Percentiles rank a stretch among this genome's conserved stretches.
Conservation (phyloP, 176 grass and related monocot species). For the Oryza glaberrima region DNA sequence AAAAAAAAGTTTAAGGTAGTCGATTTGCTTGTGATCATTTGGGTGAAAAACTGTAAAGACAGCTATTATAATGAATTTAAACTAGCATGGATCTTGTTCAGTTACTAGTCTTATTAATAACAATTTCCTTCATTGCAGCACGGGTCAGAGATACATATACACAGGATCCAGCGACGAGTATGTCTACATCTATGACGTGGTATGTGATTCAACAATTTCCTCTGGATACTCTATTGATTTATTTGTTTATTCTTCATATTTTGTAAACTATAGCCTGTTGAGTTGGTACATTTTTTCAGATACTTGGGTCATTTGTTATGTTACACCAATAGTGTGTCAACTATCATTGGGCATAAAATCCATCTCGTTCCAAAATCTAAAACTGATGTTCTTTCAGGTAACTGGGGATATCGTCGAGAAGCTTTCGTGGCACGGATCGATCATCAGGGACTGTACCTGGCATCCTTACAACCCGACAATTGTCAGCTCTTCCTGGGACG, state of each 20-base stretch:
- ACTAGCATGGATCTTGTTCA: not conserved
- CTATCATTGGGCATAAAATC: not conserved
- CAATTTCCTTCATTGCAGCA: slow-evolving; percentile 53
- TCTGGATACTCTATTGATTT: not conserved
- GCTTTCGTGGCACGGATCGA: slow-evolving; percentile 63
- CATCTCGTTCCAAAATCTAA: not conserved
- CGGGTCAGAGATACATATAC: slow-evolving; percentile 96
- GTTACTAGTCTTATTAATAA: not conserved
- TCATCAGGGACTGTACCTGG: slow-evolving; percentile 94
- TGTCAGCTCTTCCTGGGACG: slow-evolving; percentile 87
- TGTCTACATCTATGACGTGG: slow-evolving; percentile 91
- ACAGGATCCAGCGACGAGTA: slow-evolving; percentile 81
- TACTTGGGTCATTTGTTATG: not conserved
- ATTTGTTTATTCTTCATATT: slow-evolving; percentile 1
- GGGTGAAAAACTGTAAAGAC: not conserved
- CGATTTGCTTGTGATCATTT: not conserved
- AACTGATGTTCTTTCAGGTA: slow-evolving; percentile 47
- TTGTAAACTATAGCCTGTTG: not conserved
- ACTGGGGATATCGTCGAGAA: slow-evolving; percentile 53
- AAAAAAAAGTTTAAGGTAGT: not conserved
- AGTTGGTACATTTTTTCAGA: not conserved
- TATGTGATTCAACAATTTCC: slow-evolving; percentile 43
- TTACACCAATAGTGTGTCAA: not conserved
- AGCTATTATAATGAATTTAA: not conserved
- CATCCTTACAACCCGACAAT: slow-evolving; percentile 68